Conservation (phyloP, 805 yeast species). For the Metschnikowia lunata region DNA sequence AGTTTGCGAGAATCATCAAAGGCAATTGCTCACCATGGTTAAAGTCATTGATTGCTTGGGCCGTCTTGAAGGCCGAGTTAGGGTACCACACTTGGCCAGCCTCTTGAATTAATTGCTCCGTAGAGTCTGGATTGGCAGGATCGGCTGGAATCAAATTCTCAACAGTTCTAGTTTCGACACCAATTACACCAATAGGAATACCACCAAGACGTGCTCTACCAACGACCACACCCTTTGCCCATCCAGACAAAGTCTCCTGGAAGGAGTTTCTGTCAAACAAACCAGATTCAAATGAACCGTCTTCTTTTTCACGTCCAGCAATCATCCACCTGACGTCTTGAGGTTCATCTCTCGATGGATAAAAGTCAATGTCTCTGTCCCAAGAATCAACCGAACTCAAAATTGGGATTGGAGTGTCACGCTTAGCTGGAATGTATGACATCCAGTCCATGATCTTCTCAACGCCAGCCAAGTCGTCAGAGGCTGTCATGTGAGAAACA, state of each 20-base stretch:
- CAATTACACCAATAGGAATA: constrained; percentile 97
- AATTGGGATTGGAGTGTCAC: constrained; percentile 87
- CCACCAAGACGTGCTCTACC: constrained; percentile 99
- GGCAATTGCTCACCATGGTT: constrained; percentile 98
- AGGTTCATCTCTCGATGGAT: constrained; percentile 65
- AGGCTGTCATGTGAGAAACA: constrained; percentile 96
- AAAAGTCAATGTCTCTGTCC: constrained; percentile 88
- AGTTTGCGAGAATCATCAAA: constrained; percentile 93
- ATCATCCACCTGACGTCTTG: constrained; percentile 96
- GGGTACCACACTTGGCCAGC: constrained; percentile 99
- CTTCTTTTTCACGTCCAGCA: constrained; percentile 69
- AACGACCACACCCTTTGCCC: constrained; percentile 98
- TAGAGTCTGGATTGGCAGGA: constrained; percentile 95
- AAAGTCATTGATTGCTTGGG: constrained; percentile 97
- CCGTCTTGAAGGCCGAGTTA: constrained; percentile 97
- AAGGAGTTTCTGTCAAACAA: constrained; percentile 89
- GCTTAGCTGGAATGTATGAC: constrained; percentile 87
- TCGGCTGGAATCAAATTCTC: constrained; percentile 95
- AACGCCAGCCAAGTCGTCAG: constrained; percentile 95
- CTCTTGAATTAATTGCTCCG: constrained; percentile 82
- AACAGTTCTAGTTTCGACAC: constrained; percentile 86
- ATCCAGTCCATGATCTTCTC: constrained; percentile 93
- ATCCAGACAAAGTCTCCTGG: constrained; percentile 94
- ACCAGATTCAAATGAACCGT: constrained; percentile 76
- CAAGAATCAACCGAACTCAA: constrained; percentile 77